Conservation (phyloP, 495 filamentous ascomycete genomes). For the Parmelia sp. region DNA sequence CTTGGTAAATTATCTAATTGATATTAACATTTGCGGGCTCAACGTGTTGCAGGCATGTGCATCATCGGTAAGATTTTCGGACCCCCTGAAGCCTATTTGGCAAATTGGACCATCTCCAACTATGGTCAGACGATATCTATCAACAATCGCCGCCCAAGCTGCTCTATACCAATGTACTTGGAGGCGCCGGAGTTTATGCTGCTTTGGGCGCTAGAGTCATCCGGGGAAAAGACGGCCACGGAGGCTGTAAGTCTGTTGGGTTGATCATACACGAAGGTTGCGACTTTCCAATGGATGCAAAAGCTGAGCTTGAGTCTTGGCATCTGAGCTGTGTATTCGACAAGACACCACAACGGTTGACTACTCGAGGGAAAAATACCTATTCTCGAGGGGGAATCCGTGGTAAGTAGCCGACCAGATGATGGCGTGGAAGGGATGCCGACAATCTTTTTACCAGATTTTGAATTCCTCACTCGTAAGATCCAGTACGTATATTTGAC, state of each 20-base stretch:
- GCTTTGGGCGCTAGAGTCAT: conserved; percentile 85
- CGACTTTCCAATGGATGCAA: conserved; percentile 70
- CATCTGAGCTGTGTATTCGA: conserved; percentile 64
- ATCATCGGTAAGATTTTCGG: conserved; percentile 71
- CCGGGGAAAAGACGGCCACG: conserved; percentile 41
- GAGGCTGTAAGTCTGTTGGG: conserved; percentile 51
- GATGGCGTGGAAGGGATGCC: neutral
- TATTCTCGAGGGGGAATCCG: conserved; percentile 59
- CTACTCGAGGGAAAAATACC: conserved; percentile 87
- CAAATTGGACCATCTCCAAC: conserved; percentile 1
- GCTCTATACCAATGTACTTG: conserved; percentile 53
- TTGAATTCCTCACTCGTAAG: conserved; percentile 85
- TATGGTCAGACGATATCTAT: conserved; percentile 68
- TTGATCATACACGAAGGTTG: conserved; percentile 88
- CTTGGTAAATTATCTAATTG: neutral
- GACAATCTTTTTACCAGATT: conserved; percentile 48
- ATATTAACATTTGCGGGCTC: neutral
- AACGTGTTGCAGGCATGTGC: conserved; percentile 62
- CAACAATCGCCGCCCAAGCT: conserved; percentile 46
- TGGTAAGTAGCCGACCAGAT: conserved; percentile 36
- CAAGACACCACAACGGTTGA: conserved; percentile 58
- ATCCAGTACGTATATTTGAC: conserved; percentile 39
- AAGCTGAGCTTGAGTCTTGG: conserved; percentile 60
- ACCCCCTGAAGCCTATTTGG: neutral
- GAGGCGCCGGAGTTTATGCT: conserved; percentile 80